Evolutionary conservation across 768 basidiomycete species (phyloP), one percentile per base, ranked within the genome.

Genomic region (Phylloporus arenicola): DNA sequence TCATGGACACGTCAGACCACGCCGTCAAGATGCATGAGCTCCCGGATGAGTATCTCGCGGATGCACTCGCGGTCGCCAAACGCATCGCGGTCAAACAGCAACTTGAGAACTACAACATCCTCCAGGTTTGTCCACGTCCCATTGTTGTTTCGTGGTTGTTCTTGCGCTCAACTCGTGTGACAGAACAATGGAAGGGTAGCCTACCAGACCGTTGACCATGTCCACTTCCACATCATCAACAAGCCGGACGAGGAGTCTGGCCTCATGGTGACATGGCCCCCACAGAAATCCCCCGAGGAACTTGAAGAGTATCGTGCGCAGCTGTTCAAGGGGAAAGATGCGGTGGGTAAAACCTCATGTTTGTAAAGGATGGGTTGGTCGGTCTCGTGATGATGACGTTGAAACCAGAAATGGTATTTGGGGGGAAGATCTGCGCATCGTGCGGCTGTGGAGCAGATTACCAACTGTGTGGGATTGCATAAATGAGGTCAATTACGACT

Each of bases 171-270:
- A 19, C 38, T 8, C 13, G 10, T 29, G 11, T 35, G 24, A 22
- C 54, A 84, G 82, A 87, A 86, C 71, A 87, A 86, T 60, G 84
- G 84, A 6, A 63, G 72, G 46, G 71, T 79, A 57, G 85, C 78
- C 47, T 82, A 77, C 59, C 82, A 81, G 70, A 73, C 76, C 34
- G 90, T 95, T 35, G 78, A 82, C 50, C 92, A 95, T 61, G 90
- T 92, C 8, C 92, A 94, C 66, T 92, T 92, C 71, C 92, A 97
- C 62, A 76, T 96, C 56, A 94, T 96, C 53, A 89, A 91, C 10
- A 97, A 96, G 67, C 90, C 88, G 10, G 78, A 84, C 45, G 62
- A 75, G 4, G 16, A 35, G 0, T 81, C 85, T 56, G 95, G 95
- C 4, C 77, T 98, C 30, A 80, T 80, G 13, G 72, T 98, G 49